These are phyloP conservation scores for Tricladium varicosporioides DNA, from an alignment of 2,329 filamentous ascomycete species.

Conservation along the genomic window DNA sequence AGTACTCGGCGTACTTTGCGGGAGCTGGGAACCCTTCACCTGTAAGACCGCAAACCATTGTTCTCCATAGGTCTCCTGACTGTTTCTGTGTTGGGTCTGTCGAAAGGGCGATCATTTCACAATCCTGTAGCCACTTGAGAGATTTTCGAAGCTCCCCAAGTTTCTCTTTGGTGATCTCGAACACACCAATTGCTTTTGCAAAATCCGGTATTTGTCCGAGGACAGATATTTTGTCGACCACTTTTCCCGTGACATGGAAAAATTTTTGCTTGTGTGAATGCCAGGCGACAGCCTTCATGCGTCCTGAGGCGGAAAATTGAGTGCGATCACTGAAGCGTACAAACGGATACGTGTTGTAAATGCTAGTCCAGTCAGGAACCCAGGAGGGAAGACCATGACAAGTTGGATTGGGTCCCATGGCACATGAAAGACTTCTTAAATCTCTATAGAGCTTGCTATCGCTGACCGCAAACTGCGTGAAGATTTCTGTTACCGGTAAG, in stretches of 20 bases:
- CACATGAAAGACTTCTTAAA: slow-evolving; percentile 5
- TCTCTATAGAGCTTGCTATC: slow-evolving; percentile 1
- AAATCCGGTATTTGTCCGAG: neutral
- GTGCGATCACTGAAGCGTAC: slow-evolving; percentile 9
- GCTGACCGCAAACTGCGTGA: slow-evolving; percentile 1
- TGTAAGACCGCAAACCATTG: slow-evolving; percentile 6
- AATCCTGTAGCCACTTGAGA: neutral
- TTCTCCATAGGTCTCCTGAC: slow-evolving; percentile 1
- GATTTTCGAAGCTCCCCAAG: neutral
- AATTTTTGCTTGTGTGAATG: slow-evolving; percentile 2
- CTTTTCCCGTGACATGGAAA: slow-evolving; percentile 1
- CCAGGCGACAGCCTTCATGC: slow-evolving; percentile 6
- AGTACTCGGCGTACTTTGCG: neutral
- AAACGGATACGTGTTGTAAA: slow-evolving; percentile 10
- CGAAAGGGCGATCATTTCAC: neutral
- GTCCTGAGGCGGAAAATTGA: slow-evolving; percentile 7
- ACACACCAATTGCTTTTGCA: neutral
- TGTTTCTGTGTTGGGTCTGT: neutral
- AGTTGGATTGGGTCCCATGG: neutral
- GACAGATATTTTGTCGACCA: neutral
- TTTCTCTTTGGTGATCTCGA: neutral
- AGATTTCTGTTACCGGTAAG: neutral
- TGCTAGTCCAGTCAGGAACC: slow-evolving; percentile 7
- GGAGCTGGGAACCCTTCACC: slow-evolving; percentile 7
- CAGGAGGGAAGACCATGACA: slow-evolving; percentile 2